Evolutionary conservation across 176 grass and related monocot genomes (phyloP).

Genomic region (Oryza meyeriana): DNA sequence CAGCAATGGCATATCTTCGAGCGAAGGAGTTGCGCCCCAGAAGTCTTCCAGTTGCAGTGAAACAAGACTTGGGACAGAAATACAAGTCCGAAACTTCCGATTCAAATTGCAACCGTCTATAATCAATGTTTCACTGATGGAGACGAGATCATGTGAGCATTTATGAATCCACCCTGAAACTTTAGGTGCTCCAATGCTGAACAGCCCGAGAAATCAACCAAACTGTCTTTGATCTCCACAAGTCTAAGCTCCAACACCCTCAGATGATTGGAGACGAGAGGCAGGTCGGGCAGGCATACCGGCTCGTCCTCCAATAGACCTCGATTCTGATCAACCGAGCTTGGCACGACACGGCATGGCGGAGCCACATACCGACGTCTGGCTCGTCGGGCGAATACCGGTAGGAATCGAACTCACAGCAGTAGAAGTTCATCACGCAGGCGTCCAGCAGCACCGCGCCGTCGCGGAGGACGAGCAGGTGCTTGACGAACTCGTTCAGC

Average conservation of each 20-base stretch:
- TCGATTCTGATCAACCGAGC: background rate
- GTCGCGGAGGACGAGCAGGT: conserved; percentile 3
- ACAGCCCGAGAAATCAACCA: conserved; percentile 20
- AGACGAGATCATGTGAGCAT: background rate
- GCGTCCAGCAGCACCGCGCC: background rate
- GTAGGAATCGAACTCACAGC: background rate
- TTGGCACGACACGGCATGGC: background rate
- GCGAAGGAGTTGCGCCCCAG: background rate
- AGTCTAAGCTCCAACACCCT: background rate
- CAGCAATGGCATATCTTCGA: background rate
- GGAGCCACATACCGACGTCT: too few species aligned
- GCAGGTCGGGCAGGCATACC: background rate
- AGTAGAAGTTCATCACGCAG: background rate
- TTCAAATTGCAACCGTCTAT: background rate
- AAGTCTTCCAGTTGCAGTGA: background rate
- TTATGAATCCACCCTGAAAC: background rate
- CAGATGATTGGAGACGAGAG: background rate
- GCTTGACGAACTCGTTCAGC: too few species aligned
- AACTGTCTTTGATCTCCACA: background rate
- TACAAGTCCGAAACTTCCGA: background rate
- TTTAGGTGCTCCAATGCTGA: background rate
- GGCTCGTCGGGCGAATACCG: background rate
- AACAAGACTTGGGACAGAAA: background rate
- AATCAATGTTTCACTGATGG: background rate
- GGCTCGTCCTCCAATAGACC: too few species aligned